Evolutionary conservation across 768 basidiomycete species (phyloP), one percentile per base, ranked within the genome.

Genomic region (Leccinum barrowsii): DNA sequence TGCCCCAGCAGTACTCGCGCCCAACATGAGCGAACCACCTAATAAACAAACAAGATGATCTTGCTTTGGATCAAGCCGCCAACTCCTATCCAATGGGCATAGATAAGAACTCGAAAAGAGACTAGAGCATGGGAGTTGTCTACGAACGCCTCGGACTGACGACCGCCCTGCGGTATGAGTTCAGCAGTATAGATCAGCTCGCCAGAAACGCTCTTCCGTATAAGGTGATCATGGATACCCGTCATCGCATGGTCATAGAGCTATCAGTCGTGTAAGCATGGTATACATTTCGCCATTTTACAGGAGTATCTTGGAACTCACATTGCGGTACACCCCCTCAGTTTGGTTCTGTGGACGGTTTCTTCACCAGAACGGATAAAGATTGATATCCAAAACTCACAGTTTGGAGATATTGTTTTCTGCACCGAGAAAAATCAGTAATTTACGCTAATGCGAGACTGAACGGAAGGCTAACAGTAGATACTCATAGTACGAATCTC

Each of bases 21-120:
- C 94, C 3, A 98, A 82, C 80, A 98, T 85, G 56, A 98, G 82
- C 1, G 91, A 91, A 3, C 94, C 95, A 19, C 88, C 93, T 34
- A 98, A 77, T 83, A 97, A 98, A 74, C 95, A 98, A 3, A 91
- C 94, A 34, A 98, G 83, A 70, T 97, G 95, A 69, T 98, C 95
- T 76, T 98, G 95, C 70, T 97, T 96, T 10, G 90, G 90, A 10
- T 80, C 79, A 26, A 90, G 75, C 17, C 82, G 81, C 92, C 92
- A 94, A 34, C 77, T 75, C 24, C 90, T 91, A 63, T 28, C 15
- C 53, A 53, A 40, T 5, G 37, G 50, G 19, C 30, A n/a, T 19
- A 28, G 28, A 22, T 61, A 50, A 67, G 63, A 42, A 54, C 51
- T 49, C 56, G 30, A 54, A 50, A 19, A 11, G 46, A 35, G n/a